A percentile compares a stretch with the other conserved stretches of the same genome.
phyloP scores from a whole-genome alignment of 1,284 basidiomycete genomes.

The Albatrellus sp. region DNA sequence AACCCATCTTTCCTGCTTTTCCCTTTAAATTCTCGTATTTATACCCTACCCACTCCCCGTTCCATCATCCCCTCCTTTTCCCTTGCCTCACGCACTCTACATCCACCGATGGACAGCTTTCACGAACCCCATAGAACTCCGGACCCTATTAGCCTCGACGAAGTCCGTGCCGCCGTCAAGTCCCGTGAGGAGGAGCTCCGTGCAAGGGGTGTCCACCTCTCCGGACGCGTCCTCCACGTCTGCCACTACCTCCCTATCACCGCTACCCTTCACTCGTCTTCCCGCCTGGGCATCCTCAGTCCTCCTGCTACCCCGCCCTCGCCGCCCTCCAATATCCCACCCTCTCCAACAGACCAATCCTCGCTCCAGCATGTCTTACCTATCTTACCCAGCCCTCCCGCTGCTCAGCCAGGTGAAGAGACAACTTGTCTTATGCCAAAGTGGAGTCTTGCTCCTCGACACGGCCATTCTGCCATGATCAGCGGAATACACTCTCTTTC shows the following conservation, averaged over 20 bases:
- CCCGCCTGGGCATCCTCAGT: slow-evolving; percentile 36
- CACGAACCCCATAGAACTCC: slow-evolving; percentile 26
- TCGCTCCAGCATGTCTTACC: neutral
- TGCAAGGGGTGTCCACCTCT: slow-evolving; percentile 57
- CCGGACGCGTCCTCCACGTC: slow-evolving; percentile 80
- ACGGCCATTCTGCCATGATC: slow-evolving; percentile 93
- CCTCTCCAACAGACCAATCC: slow-evolving; percentile 13
- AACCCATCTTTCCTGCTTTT: no score
- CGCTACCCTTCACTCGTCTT: slow-evolving; percentile 34
- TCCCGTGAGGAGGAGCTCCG: slow-evolving; percentile 60
- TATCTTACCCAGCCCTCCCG: neutral
- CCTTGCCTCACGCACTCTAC: neutral
- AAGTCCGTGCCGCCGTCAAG: slow-evolving; percentile 46
- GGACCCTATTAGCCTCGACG: slow-evolving; percentile 30
- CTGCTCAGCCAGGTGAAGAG: slow-evolving; percentile 2
- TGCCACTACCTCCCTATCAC: slow-evolving; percentile 72
- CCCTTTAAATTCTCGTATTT: no score
- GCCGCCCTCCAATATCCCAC: slow-evolving; percentile 29
- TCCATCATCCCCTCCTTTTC: neutral
- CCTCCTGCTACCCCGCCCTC: slow-evolving; percentile 60
- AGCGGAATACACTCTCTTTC: slow-evolving; percentile 83
- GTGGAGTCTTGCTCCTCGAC: slow-evolving; percentile 75
- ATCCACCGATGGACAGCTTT: slow-evolving; percentile 33
- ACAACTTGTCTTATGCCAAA: slow-evolving; percentile 8
- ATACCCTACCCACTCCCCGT: no score